Evolutionary conservation across 2,329 filamentous ascomycete genomes (phyloP).

Genomic region (Sporothrix mexicana): DNA sequence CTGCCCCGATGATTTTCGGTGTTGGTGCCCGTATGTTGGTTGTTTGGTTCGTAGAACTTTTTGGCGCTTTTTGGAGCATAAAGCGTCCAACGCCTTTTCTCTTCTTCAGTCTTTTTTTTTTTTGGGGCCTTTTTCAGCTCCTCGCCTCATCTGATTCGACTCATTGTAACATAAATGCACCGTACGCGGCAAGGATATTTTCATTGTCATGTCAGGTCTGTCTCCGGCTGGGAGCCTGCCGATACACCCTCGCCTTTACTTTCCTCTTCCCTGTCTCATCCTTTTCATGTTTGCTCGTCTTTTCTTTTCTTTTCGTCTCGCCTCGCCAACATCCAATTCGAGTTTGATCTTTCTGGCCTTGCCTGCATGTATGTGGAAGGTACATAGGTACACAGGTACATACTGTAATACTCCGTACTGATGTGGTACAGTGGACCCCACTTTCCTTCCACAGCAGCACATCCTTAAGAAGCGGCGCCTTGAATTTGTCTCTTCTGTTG

Average conservation of each 20-base stretch:
- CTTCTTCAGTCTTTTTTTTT: not conserved
- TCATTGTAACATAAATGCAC: not conserved
- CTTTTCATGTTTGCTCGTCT: not conserved
- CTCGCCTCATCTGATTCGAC: slow-evolving; percentile 14
- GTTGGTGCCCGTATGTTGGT: not conserved
- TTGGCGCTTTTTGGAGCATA: not conserved
- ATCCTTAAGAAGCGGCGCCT: not conserved
- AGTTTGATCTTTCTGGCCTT: not conserved
- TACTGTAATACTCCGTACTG: not conserved
- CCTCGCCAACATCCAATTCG: not conserved
- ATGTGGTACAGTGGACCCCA: not conserved
- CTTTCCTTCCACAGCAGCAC: not conserved
- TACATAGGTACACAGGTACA: not conserved
- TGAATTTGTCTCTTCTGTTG: not conserved
- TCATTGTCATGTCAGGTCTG: not conserved
- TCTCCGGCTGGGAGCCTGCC: slow-evolving; percentile 8
- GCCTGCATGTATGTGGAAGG: too few relatives aligned
- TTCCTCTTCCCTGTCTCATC: not conserved
- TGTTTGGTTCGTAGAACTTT: slow-evolving; percentile 11
- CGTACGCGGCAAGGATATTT: not conserved
- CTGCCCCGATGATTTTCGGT: not conserved
- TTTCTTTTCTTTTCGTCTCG: not conserved
- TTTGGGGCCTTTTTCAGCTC: slow-evolving; percentile 8
- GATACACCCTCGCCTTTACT: not conserved
- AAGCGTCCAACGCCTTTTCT: too few relatives aligned